Evolutionary conservation across 192 early-diverging fungal genomes (phyloP), one percentile per base, ranked within the genome.

Genomic region (Funneliformis mosseae): DNA sequence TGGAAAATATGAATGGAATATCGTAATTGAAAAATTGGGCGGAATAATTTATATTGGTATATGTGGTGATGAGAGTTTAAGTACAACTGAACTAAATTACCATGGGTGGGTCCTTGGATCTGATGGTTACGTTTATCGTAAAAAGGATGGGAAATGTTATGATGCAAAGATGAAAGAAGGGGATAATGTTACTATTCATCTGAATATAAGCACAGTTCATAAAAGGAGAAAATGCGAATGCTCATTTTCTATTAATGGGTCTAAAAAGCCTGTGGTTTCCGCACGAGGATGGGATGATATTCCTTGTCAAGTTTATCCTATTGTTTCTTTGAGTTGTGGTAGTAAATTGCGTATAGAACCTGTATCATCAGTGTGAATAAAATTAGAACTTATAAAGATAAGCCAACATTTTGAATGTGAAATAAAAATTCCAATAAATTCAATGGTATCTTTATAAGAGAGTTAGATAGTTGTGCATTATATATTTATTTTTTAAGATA

Each of bases 291-390:
- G 43, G 45, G 18, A 27, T 10, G 25, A 76, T 76, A 45, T 81
- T 48, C 74, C 80, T 27, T 43, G 18, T 16, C 55, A 45, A 23
- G 50, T 77, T 12, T 81, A 81, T 45, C 50, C 80, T 62, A 39
- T 76, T 3, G 80, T 43, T 8, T 38, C 74, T 4, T 25, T 76
- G 5, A 11, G 33, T 1, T 4, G 28, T 45, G 25, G 12, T 33
- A 48, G 55, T 33, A 60, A 45, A 76, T 27, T 76, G 2, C n/a
- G 74, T 0, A 28, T 76, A 42, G 50, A 21, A 50, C 48, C 48
- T 8, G 33, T 33, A 2, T 33, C 33, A 33, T 33, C 33, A 33
- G n/a, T n/a, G n/a, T n/a, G n/a, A n/a, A n/a, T n/a, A n/a, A n/a
- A n/a, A n/a, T n/a, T n/a, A n/a, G n/a, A n/a, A n/a, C n/a, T n/a